Percentiles rank a stretch among this genome's conserved stretches.
phyloP scores from a whole-genome alignment of 2,329 filamentous ascomycete species.

The Chaetothyriales sp. region DNA sequence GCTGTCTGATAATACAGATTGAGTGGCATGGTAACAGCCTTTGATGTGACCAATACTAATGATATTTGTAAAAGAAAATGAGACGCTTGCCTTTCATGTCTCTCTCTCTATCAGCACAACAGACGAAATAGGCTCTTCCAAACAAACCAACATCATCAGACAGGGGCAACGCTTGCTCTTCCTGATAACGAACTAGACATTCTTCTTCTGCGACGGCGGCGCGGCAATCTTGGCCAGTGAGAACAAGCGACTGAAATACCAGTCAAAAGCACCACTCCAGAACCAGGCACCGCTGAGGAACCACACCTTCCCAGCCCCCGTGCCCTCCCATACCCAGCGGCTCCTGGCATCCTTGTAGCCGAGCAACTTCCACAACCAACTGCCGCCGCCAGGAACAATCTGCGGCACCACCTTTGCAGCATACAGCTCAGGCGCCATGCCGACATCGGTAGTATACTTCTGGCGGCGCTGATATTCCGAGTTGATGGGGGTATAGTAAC shows the following conservation, averaged over 20 bases:
- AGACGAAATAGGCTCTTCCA: no score
- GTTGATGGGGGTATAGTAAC: constrained; percentile 8
- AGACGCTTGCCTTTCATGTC: no score
- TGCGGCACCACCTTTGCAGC: constrained; percentile 13
- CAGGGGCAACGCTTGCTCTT: no score
- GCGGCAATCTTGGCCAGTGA: constrained; percentile 3
- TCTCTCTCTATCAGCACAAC: no score
- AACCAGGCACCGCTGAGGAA: constrained; percentile 9
- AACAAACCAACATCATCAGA: no score
- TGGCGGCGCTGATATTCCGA: constrained; percentile 10
- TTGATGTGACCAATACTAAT: not conserved
- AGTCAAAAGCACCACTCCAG: constrained; percentile 10
- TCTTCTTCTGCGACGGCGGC: constrained; percentile 2
- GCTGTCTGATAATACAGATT: not conserved
- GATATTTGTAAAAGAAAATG: no score
- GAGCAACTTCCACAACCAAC: constrained; percentile 10
- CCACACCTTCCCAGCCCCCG: constrained; percentile 11
- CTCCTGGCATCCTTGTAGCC: constrained; percentile 12
- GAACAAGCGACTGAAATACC: constrained; percentile 9
- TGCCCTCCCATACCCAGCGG: constrained; percentile 14
- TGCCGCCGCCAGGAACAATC: constrained; percentile 11
- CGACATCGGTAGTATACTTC: constrained; percentile 11
- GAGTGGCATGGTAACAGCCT: not conserved
- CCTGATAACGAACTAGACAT: not conserved
- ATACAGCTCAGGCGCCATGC: constrained; percentile 10